Base-by-base conservation (phyloP, 106 monocot species). In the Allium fistulosum region DNA sequence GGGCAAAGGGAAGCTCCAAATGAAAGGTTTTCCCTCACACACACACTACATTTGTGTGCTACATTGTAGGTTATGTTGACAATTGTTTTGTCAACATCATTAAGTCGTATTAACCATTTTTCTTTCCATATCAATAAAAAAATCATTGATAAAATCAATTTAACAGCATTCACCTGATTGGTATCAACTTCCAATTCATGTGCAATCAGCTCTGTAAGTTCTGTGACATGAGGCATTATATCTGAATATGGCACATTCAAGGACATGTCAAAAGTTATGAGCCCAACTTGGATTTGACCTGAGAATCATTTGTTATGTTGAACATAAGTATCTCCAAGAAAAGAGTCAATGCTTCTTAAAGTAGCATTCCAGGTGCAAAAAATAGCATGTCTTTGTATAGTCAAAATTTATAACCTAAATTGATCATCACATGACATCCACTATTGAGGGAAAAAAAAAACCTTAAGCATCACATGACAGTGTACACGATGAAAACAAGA, bases 221-320 rank as follows among this genome's bases (percentile, higher is more conserved):
- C 92, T 47, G 69, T 51, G 16, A 84, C 59, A 58, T 92, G 92
- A 48, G 84, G 74, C 22, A 47, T 70, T 63, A 97, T 68, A 47
- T 80, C 78, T 57, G 52, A 57, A 69, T 84, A 84, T 66, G 84
- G 82, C 63, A 89, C 69, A 75, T 82, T 89, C 70, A 97, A 62
- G 52, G 57, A 84, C 76, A 97, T 78, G 67, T 87, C 92, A 74
- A 97, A 89, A 45, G 80, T 89, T 72, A 97, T 92, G 12, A 80
- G 65, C 7, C 89, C 86, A 82, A 92, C 60, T 61, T 80, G 80
- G 72, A 87, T 72, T 65, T 84, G 69, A 69, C 87, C 97, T 97
- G 84, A 64, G 79, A 74, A 71, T 37, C 37, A 37, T 37, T 37
- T 37, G 37, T 37, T 37, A 37, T 5, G 37, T 37, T 37, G 71